Conservation (phyloP, 208 protist species). For the Trypanosoma avium region DNA sequence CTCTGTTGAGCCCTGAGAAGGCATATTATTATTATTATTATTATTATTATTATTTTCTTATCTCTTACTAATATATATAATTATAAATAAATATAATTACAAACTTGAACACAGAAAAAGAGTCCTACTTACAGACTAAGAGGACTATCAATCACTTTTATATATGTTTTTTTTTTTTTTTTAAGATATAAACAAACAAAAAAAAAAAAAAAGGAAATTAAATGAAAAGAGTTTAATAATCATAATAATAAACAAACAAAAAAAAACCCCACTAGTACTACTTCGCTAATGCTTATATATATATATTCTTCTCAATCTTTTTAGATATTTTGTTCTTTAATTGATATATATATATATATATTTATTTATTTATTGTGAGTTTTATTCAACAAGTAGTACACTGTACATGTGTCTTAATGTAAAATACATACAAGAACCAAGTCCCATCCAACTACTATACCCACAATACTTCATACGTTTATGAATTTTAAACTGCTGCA, state of each 20-base stretch:
- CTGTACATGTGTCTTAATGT: conserved; percentile 63
- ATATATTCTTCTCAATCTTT: no score
- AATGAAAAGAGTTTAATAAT: background rate
- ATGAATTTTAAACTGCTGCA: conserved; percentile 79
- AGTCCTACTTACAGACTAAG: no score
- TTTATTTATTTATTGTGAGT: no score
- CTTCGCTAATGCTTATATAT: background rate
- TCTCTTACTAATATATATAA: background rate
- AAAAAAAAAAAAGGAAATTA: background rate
- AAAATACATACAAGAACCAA: conserved; percentile 64
- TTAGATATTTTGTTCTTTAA: background rate
- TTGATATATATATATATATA: background rate
- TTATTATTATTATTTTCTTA: no score
- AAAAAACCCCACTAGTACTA: background rate
- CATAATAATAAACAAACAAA: conserved; percentile 13
- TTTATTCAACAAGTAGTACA: conserved; percentile 34
- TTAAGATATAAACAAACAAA: background rate
- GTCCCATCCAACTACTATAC: conserved; percentile 80
- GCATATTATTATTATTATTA: background rate
- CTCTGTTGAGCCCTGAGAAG: background rate
- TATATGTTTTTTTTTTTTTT: background rate
- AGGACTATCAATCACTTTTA: no score
- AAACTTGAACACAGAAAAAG: background rate
- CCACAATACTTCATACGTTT: conserved; percentile 76
- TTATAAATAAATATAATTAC: background rate